phyloP scores from a whole-genome alignment of 2,329 filamentous ascomycete species.

The Claviceps pusilla region DNA sequence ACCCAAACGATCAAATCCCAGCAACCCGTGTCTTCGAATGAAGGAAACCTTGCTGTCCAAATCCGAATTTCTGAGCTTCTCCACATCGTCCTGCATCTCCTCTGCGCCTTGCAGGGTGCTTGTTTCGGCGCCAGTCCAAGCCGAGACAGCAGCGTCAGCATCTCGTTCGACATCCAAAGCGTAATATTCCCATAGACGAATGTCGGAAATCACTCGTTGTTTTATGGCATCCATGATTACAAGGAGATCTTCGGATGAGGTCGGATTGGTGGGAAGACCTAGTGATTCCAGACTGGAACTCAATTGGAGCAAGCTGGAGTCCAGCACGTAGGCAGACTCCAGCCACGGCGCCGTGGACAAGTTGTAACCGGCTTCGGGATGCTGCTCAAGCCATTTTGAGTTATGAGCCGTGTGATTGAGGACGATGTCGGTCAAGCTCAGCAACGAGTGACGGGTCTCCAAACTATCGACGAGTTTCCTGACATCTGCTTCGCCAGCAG shows the following conservation, averaged over 20 bases:
- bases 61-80: constrained; percentile 30
- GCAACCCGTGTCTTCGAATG: constrained; percentile 53
- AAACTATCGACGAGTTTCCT: constrained; percentile 62
- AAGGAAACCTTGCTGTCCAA: constrained; percentile 43
- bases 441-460: constrained; percentile 68
- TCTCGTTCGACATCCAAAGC: constrained; percentile 64
- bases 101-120: constrained; percentile 33
- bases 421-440: constrained; percentile 89
- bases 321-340: constrained; percentile 47
- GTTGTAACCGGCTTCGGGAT: constrained; percentile 93
- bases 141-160: constrained; percentile 50
- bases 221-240: constrained; percentile 76
- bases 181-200: constrained; percentile 90
- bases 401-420: constrained; percentile 97
- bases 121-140: constrained; percentile 52
- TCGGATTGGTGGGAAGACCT: constrained; percentile 61
- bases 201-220: constrained; percentile 57
- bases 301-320: constrained; percentile 55
- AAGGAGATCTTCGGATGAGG: constrained; percentile 55
- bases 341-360: constrained; percentile 73
- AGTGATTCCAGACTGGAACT: constrained; percentile 55
- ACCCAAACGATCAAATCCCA: constrained; percentile 59
- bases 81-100: constrained; percentile 21
- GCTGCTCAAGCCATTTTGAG: constrained; percentile 81
- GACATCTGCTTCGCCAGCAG: constrained; percentile 71